Evolutionary conservation across 345 rosid genomes (phyloP).

Genomic region (Barbarea vulgaris): DNA sequence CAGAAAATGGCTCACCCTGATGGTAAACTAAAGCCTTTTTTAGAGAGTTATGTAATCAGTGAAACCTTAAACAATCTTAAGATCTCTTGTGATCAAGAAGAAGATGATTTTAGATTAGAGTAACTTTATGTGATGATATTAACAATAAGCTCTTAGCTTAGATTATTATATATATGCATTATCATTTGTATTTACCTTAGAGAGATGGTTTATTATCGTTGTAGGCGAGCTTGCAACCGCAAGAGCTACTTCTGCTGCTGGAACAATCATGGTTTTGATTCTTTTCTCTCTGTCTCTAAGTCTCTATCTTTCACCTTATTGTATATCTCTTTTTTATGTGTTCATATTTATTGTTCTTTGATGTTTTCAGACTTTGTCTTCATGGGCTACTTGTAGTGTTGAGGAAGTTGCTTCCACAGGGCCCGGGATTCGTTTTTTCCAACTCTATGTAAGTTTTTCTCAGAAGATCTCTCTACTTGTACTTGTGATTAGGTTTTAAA

Average conservation of each 20-base stretch:
- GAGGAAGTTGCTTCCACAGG: slow-evolving; percentile 97
- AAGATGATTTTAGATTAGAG: not conserved
- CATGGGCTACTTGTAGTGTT: slow-evolving; percentile 93
- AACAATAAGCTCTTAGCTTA: not conserved
- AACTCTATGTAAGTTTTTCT: slow-evolving; percentile 75
- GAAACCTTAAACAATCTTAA: not conserved
- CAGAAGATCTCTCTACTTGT: not conserved
- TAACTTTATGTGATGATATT: not conserved
- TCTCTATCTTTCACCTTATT: not conserved
- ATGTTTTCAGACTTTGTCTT: slow-evolving; percentile 72
- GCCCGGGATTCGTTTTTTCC: slow-evolving; percentile 92
- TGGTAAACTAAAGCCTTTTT: slow-evolving; percentile 35
- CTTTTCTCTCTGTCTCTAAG: slow-evolving; percentile 21
- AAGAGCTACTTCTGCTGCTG: slow-evolving; percentile 85
- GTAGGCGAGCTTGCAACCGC: slow-evolving; percentile 95
- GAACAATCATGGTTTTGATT: slow-evolving; percentile 80
- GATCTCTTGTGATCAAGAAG: not conserved
- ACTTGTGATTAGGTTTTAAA: not conserved
- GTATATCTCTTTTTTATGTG: not conserved
- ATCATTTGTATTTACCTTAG: no score
- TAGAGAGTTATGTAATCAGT: not conserved
- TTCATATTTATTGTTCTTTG: not conserved
- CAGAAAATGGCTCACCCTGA: slow-evolving; percentile 99
- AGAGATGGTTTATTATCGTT: not conserved
- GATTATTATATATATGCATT: no score